Base-by-base conservation (phyloP, 2,329 filamentous ascomycete species). In the Hypoxylon sp. region DNA sequence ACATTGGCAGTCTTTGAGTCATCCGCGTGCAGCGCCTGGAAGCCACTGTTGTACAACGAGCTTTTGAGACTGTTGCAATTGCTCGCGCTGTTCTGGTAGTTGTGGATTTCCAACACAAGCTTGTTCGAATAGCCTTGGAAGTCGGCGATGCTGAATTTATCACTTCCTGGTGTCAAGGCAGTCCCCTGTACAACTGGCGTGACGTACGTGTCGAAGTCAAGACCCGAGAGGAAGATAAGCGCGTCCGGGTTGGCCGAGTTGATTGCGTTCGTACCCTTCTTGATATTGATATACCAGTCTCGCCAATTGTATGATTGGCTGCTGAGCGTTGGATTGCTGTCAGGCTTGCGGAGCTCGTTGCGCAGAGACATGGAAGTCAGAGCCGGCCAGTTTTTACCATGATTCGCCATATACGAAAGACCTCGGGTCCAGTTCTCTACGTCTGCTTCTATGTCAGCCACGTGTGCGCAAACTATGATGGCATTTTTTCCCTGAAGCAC, bases 401-500 rank as follows among this genome's bases (percentile, higher is more conserved):
- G 88, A 1, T 82, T 76, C 0, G 88, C 85, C 86, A 92, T 91
- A 74, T 86, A 91, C 0, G 79, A 76, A 22, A 88, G 80, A 0
- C 89, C 90, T 8, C 89, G 81, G 5, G 84, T 81, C 90, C 90
- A 92, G 44, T 90, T 90, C 1, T 80, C 77, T 0, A 85, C 81
- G 63, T 86, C 69, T 71, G 17, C 11, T 17, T n/a, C 13, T 19
- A 24, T 42, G 59, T 71, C 44, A 71, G 65, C 50, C 51, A 22
- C 17, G 4, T 22, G 26, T 29, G 19, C 46, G 17, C 39, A 44
- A 1, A 51, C 22, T 22, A 8, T 11, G 3, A 39, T 19, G 9
- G 35, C 52, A 22, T 26, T 8, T 26, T 14, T 10, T 29, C 22
- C 22, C 22, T 14, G 10, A 19, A 48, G 14, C 10, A 10, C 35